These are phyloP conservation scores for Drosera spatulata DNA, from an alignment of 179 eudicot genomes.

Conservation along the genomic window DNA sequence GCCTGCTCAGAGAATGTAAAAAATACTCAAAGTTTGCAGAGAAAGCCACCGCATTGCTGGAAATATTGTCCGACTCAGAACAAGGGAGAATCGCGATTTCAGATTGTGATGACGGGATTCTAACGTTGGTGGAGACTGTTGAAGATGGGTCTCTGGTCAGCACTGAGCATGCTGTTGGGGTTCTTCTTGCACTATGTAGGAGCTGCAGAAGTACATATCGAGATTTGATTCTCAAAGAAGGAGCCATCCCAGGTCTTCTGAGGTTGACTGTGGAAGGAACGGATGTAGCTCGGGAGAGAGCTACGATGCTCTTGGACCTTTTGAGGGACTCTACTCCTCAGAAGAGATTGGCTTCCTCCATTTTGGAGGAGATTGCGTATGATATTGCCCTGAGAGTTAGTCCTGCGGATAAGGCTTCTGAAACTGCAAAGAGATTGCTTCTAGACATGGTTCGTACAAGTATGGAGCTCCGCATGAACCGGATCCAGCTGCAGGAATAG, in stretches of 20 bases:
- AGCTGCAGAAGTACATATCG: constrained; percentile 50
- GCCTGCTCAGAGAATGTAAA: constrained; percentile 62
- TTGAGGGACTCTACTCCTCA: constrained; percentile 42
- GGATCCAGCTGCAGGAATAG: constrained; percentile 18
- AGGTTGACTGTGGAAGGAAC: constrained; percentile 67
- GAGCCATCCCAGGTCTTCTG: constrained; percentile 67
- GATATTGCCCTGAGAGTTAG: constrained; percentile 39
- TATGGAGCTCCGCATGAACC: constrained; percentile 37
- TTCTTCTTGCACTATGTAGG: constrained; percentile 40
- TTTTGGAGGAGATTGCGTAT: constrained; percentile 40
- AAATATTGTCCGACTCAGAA: constrained; percentile 32
- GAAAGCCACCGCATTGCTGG: constrained; percentile 51
- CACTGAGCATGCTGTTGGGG: constrained; percentile 64
- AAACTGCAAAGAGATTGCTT: constrained; percentile 46
- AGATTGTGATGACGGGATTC: constrained; percentile 28
- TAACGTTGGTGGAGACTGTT: constrained; percentile 55
- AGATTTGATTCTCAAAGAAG: constrained; percentile 62
- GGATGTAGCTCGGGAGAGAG: constrained; percentile 37
- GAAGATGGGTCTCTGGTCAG: constrained; percentile 62
- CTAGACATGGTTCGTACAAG: constrained; percentile 54
- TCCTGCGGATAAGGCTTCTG: constrained; percentile 48
- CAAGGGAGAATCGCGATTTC: constrained; percentile 44
- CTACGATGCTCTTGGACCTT: constrained; percentile 43
- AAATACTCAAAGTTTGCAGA: constrained; percentile 69
- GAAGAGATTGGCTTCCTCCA: constrained; percentile 25